phyloP scores from a whole-genome alignment of 78 protist genomes.

The Dictyostelium capitatum region DNA sequence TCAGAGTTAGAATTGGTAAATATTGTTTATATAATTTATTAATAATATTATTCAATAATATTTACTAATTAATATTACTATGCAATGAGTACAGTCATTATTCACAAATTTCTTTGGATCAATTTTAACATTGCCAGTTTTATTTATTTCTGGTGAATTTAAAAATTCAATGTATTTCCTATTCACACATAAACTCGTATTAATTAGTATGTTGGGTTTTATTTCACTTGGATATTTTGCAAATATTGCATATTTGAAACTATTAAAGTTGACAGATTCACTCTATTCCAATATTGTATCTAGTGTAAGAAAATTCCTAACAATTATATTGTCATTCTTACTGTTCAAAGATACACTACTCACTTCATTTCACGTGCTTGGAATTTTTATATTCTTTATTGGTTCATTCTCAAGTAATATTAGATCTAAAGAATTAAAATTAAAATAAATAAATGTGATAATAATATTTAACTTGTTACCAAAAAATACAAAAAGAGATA shows the following conservation, averaged over 20 bases:
- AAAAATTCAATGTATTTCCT: constrained; percentile 13
- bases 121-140: constrained; percentile 44
- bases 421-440: not conserved
- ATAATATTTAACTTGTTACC: no score
- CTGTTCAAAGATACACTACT: constrained; percentile 36
- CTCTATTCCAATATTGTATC: constrained; percentile 53
- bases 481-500: no score
- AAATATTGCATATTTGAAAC: constrained; percentile 53
- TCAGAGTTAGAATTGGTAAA: constrained; percentile 61
- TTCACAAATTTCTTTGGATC: constrained; percentile 71
- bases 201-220: constrained; percentile 20
- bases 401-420: constrained; percentile 26
- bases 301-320: constrained; percentile 51
- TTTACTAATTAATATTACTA: not conserved
- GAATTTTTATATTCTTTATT: constrained; percentile 37
- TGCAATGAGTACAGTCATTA: constrained; percentile 14
- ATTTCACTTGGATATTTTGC: constrained; percentile 64
- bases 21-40: no score
- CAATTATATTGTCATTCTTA: constrained; percentile 54
- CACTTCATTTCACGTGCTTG: not conserved
- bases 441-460: no score
- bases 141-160: constrained; percentile 53
- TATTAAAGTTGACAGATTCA: constrained; percentile 55
- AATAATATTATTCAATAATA: not conserved
- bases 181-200: not conserved